These are phyloP conservation scores for Mycena galericulata DNA, from an alignment of 768 basidiomycete species.

Conservation along the genomic window DNA sequence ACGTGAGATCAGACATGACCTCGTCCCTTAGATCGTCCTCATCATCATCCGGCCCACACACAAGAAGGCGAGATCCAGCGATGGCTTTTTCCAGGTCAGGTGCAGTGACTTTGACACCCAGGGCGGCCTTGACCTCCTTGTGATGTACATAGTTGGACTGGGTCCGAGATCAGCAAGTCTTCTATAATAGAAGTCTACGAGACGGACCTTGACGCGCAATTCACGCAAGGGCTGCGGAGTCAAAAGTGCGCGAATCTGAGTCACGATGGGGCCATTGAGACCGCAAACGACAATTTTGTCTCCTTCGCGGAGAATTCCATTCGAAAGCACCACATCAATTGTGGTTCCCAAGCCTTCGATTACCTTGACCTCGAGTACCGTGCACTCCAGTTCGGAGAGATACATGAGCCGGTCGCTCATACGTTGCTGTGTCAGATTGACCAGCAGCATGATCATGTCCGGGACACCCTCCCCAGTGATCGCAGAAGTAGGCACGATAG, in stretches of 20 bases:
- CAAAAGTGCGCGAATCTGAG: conserved; percentile 91
- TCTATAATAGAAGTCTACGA: conserved; percentile 22
- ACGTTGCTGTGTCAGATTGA: conserved; percentile 96
- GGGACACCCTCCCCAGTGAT: conserved; percentile 98
- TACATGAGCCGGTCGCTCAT: conserved; percentile 99
- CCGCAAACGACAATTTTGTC: conserved; percentile 97
- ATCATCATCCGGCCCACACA: conserved; percentile 95
- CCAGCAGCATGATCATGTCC: conserved; percentile 98
- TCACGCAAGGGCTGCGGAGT: conserved; percentile 98
- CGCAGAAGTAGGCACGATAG: conserved; percentile 97
- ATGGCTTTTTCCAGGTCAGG: conserved; percentile 98
- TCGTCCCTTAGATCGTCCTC: conserved; percentile 95
- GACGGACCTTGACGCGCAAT: conserved; percentile 90
- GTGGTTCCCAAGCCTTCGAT: conserved; percentile 98
- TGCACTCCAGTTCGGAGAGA: conserved; percentile 96
- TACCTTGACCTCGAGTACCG: conserved; percentile 98
- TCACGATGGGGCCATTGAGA: conserved; percentile 96
- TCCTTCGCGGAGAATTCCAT: conserved; percentile 91
- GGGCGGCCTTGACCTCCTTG: conserved; percentile 95
- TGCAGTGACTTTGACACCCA: conserved; percentile 95
- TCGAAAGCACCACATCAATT: conserved; percentile 95
- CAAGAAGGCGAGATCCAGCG: conserved; percentile 93
- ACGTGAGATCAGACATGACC: conserved; percentile 95
- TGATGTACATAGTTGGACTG: conserved; percentile 97
- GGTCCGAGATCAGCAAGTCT: conserved; percentile 30